These are phyloP conservation scores for Tetrahymena borealis DNA, from an alignment of 73 alveolate genomes.

Conservation along the genomic window DNA sequence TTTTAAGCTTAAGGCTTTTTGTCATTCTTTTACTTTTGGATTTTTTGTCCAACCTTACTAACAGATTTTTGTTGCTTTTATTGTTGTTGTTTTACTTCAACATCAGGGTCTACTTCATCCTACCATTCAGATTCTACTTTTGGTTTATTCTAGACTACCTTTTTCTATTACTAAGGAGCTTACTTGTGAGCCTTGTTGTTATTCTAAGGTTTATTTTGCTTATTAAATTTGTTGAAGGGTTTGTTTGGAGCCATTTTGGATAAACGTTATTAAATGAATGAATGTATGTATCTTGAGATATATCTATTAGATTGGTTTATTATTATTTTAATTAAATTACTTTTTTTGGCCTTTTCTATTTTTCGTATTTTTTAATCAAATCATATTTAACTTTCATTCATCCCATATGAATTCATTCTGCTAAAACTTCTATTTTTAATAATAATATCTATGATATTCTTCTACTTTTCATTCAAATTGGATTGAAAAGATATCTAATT, in stretches of 20 bases:
- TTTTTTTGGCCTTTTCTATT: conserved; percentile 1
- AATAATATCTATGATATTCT: not conserved
- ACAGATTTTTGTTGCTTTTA: not conserved
- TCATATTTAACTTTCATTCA: not conserved
- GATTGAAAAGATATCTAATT: no score
- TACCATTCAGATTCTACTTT: not conserved
- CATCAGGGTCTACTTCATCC: not conserved
- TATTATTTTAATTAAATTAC: not conserved
- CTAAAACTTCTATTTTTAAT: not conserved
- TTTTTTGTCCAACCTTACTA: not conserved
- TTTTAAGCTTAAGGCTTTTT: not conserved
- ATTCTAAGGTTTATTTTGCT: not conserved
- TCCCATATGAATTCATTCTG: not conserved
- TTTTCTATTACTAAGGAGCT: not conserved
- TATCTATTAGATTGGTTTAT: not conserved
- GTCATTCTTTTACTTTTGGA: not conserved
- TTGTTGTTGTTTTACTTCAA: not conserved
- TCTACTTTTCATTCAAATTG: no score
- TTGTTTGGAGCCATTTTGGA: not conserved
- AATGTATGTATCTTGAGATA: not conserved
- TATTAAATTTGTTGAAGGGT: not conserved
- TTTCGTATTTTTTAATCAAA: not conserved
- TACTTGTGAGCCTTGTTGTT: not conserved
- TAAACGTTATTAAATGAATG: not conserved
- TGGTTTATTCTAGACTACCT: not conserved